phyloP scores from a whole-genome alignment of 805 yeast species.

The Myxozyma lipomycoides region DNA sequence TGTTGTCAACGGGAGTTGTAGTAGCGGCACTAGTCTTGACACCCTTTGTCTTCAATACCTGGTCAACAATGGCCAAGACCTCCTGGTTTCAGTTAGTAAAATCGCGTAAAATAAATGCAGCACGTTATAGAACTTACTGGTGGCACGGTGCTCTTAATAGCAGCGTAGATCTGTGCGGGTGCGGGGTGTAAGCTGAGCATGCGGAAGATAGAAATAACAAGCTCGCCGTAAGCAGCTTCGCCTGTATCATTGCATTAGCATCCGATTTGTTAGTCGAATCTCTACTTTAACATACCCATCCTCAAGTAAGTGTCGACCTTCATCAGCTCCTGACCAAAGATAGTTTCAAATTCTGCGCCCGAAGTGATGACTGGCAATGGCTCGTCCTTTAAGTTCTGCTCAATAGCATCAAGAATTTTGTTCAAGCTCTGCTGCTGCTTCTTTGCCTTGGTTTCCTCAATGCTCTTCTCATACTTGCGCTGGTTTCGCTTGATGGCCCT shows the following conservation, averaged over 20 bases:
- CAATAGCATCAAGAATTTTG: conserved; percentile 57
- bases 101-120: not conserved
- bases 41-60: conserved; percentile 12
- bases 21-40: conserved; percentile 3
- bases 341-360: conserved; percentile 20
- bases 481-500: conserved; percentile 61
- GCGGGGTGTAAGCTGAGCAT: conserved; percentile 21
- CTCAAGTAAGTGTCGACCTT: conserved; percentile 19
- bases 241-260: conserved; percentile 9
- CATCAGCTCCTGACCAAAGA: conserved; percentile 17
- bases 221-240: conserved; percentile 9
- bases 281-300: conserved; percentile 14
- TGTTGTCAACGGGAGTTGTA: not conserved
- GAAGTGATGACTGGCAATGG: conserved; percentile 42
- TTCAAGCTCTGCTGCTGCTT: conserved; percentile 55
- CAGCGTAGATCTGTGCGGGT: conserved; percentile 25
- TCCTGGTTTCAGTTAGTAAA: conserved; percentile 8
- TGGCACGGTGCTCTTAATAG: conserved; percentile 20
- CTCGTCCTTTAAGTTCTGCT: conserved; percentile 58
- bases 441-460: conserved; percentile 51
- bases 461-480: conserved; percentile 45
- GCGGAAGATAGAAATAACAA: conserved; percentile 24
- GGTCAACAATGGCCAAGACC: conserved; percentile 9
- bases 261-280: not conserved
- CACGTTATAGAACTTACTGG: conserved; percentile 9